Percentiles rank a stretch among this genome's conserved stretches.
Evolutionary conservation across 2,329 filamentous ascomycete genomes (phyloP).

Genomic region (Xylaria sp.): DNA sequence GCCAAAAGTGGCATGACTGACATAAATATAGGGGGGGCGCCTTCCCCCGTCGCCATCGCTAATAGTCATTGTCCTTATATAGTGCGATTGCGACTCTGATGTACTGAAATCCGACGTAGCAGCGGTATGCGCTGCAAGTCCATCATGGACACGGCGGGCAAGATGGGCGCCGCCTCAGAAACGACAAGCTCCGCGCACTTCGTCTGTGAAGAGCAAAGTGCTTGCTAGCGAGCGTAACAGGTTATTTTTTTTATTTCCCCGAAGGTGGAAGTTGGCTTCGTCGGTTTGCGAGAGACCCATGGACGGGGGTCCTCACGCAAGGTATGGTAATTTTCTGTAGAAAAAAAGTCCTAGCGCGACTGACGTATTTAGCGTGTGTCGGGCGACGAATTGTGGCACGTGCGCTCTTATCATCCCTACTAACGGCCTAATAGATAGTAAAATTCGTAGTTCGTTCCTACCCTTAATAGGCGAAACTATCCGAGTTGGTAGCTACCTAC

Average conservation of each 20-base stretch:
- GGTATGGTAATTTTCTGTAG: constrained; percentile 33
- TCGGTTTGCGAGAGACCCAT: constrained; percentile 33
- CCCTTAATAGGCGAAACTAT: too few relatives aligned
- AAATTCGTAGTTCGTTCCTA: too few relatives aligned
- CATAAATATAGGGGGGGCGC: constrained; percentile 72
- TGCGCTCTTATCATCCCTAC: constrained; percentile 28
- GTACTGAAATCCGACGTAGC: constrained; percentile 40
- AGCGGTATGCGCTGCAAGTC: constrained; percentile 43
- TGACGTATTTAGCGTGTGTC: constrained; percentile 36
- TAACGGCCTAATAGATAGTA: background rate
- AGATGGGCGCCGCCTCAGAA: constrained; percentile 33
- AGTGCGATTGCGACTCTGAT: constrained; percentile 33
- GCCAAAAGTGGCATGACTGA: constrained; percentile 53
- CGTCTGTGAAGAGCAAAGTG: background rate
- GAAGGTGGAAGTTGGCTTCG: constrained; percentile 7
- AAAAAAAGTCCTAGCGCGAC: constrained; percentile 40
- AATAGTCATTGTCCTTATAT: constrained; percentile 52
- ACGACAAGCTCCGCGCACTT: constrained; percentile 22
- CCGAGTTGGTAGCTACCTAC: too few relatives aligned
- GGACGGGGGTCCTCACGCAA: constrained; percentile 30
- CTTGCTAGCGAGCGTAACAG: constrained; percentile 23
- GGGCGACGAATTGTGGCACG: constrained; percentile 27
- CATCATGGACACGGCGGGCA: constrained; percentile 43
- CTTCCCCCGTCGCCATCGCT: constrained; percentile 63
- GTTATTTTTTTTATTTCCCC: background rate